phyloP scores from a whole-genome alignment of 2,329 filamentous ascomycete genomes.

The Fusarium sp. region DNA sequence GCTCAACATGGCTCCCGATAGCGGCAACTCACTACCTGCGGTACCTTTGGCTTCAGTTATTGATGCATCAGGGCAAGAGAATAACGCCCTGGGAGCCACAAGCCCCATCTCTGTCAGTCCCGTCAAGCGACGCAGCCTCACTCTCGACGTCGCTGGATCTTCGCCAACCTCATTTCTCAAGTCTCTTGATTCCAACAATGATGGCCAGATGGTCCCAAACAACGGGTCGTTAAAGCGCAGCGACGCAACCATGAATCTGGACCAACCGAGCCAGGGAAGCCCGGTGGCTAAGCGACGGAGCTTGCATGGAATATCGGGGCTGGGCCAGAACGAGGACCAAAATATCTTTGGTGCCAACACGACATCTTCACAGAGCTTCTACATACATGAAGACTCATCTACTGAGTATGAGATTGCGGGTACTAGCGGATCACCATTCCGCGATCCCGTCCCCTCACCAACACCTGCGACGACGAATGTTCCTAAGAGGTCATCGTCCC shows the following conservation, averaged over 20 bases:
- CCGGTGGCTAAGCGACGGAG: conserved; percentile 93
- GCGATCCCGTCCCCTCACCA: conserved; percentile 57
- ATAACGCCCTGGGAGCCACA: conserved; percentile 52
- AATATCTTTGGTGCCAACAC: conserved; percentile 78
- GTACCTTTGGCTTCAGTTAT: conserved; percentile 52
- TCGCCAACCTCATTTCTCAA: conserved; percentile 63
- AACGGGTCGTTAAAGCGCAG: conserved; percentile 91
- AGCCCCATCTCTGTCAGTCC: conserved; percentile 37
- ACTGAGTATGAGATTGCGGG: conserved; percentile 65
- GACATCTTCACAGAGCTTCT: conserved; percentile 58
- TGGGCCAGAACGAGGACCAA: conserved; percentile 67
- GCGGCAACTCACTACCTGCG: conserved; percentile 71
- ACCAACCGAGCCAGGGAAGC: conserved; percentile 80
- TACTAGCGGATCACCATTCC: conserved; percentile 44
- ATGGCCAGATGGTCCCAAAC: conserved; percentile 47
- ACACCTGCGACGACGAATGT: conserved; percentile 62
- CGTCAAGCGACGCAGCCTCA: conserved; percentile 67
- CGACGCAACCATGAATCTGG: conserved; percentile 88
- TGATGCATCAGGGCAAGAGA: conserved; percentile 57
- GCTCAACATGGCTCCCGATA: conserved; percentile 75
- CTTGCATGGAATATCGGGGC: conserved; percentile 77
- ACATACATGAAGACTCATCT: conserved; percentile 61
- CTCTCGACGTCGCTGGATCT: conserved; percentile 66
- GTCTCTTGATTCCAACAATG: conserved; percentile 58
- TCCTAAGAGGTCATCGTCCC: conserved; percentile 77